These are phyloP conservation scores for Bocquillonia castaneifolia DNA, from an alignment of 441 rosid species.

Conservation along the genomic window DNA sequence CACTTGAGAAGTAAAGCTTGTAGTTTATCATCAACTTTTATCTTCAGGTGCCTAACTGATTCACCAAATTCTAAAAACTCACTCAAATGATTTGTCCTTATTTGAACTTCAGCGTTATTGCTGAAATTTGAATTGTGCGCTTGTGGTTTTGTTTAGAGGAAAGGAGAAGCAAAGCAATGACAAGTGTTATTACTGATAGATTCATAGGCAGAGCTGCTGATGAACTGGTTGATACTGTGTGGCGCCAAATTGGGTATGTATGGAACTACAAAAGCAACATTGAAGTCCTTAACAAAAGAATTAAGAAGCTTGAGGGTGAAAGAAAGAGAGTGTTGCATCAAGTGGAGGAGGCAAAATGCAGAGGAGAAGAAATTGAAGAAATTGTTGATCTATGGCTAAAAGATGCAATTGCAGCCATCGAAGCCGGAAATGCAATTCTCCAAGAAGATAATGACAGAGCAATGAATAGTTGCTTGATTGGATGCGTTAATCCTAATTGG, in stretches of 20 bases:
- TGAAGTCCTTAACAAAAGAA: background rate
- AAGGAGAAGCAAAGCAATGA: no score
- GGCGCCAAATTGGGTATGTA: conserved; percentile 9
- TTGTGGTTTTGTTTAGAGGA: no score
- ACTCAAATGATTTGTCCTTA: no score
- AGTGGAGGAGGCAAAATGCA: background rate
- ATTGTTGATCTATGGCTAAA: conserved; percentile 23
- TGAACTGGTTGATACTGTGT: background rate
- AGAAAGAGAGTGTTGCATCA: conserved; percentile 5
- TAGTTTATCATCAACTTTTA: no score
- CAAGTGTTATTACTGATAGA: no score
- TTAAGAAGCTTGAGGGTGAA: conserved; percentile 11
- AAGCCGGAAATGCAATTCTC: background rate
- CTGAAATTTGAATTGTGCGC: no score
- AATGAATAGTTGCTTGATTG: conserved; percentile 5
- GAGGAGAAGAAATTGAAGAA: conserved; percentile 3
- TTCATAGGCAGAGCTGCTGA: background rate
- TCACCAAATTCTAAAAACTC: no score
- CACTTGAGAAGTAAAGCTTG: no score
- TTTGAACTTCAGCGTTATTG: no score
- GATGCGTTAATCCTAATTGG: conserved; percentile 12
- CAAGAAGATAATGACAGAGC: background rate
- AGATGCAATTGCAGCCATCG: background rate
- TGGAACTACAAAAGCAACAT: conserved; percentile 13
- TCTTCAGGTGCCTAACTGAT: no score